phyloP scores from a whole-genome alignment of 805 yeast genomes.

The Torulaspora indica region DNA sequence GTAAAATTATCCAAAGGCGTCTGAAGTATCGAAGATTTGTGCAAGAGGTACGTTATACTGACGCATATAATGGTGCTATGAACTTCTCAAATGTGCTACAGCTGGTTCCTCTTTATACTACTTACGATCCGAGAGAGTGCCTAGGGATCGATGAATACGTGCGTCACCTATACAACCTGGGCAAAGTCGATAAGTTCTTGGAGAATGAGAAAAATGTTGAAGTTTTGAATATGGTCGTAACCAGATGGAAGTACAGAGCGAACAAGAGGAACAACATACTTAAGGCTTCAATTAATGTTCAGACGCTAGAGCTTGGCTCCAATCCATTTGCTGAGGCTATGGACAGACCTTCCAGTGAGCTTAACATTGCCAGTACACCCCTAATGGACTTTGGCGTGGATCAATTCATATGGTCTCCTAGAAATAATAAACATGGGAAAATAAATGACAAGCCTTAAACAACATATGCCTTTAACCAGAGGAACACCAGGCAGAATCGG shows the following conservation, averaged over 20 bases:
- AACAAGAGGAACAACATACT: slow-evolving; percentile 1
- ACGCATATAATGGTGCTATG: slow-evolving; percentile 57
- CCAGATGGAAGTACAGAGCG: slow-evolving; percentile 35
- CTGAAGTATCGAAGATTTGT: slow-evolving; percentile 58
- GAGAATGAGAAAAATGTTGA: slow-evolving; percentile 34
- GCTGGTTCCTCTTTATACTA: slow-evolving; percentile 69
- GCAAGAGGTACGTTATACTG: slow-evolving; percentile 58
- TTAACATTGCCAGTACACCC: slow-evolving; percentile 21
- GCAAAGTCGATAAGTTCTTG: slow-evolving; percentile 48
- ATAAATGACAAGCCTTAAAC: background rate
- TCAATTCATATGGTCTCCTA: slow-evolving; percentile 33
- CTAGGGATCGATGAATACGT: slow-evolving; percentile 67
- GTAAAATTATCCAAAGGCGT: slow-evolving; percentile 50
- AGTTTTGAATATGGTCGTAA: slow-evolving; percentile 36
- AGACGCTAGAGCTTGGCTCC: slow-evolving; percentile 1
- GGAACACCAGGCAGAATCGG: too few species aligned
- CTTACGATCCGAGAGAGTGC: slow-evolving; percentile 73
- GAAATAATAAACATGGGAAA: background rate
- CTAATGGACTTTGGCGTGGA: slow-evolving; percentile 28
- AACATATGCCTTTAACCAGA: background rate
- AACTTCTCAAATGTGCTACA: slow-evolving; percentile 58
- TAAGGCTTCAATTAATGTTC: background rate
- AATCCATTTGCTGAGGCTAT: slow-evolving; percentile 9
- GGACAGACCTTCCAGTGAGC: slow-evolving; percentile 9
- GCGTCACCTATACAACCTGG: slow-evolving; percentile 54